Base-by-base conservation (phyloP, 2,329 filamentous ascomycete genomes). In the Intubia oerlemansii region DNA sequence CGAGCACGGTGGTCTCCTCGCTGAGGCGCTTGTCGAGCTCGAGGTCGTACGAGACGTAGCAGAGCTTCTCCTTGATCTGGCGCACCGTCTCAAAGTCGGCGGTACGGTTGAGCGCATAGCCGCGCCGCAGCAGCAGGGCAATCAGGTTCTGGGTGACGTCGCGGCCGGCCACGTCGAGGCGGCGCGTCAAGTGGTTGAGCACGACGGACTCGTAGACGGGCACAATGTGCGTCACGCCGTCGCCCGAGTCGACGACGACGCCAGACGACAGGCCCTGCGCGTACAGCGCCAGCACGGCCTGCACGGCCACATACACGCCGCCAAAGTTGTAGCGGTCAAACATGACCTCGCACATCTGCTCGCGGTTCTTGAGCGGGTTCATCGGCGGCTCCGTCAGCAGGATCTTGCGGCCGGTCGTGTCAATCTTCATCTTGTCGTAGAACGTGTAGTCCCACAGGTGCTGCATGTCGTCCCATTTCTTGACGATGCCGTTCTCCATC, bases 381-480 rank as follows among this genome's bases (percentile, higher is more conserved):
- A 95, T 88, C 11, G 88, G 88, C 20, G 88, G 38, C 27, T 40
- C 38, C 10, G 39, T 42, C 41, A 95, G 66, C 38, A 98, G 67
- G 50, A 98, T 95, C 66, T 98, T 98, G 53, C 84, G 81, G 40
- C 81, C 85, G 14, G 68, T 69, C 3, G 88, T 70, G 50, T 95
- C 79, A 41, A 98, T 62, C 52, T 82, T 71, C 68, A 98, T 79
- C 68, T 95, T 95, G 52, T 98, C 85, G 53, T 68, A 75, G 53
- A 98, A 98, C 15, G 88, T 98, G 52, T 90, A 95, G 57, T 98
- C 85, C 88, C 88, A 98, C 32, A 98, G 72, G 49, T 95, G 85
- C 59, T 92, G 80, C 88, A 98, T 98, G 53, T 98, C 88, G 43
- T 98, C 88, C 88, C 88, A 98, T 48, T 82, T 84, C 67, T 93